Percentiles rank a stretch among this genome's conserved stretches.
phyloP scores from a whole-genome alignment of 148 eudicot genomes.

The Drosera capensis region DNA sequence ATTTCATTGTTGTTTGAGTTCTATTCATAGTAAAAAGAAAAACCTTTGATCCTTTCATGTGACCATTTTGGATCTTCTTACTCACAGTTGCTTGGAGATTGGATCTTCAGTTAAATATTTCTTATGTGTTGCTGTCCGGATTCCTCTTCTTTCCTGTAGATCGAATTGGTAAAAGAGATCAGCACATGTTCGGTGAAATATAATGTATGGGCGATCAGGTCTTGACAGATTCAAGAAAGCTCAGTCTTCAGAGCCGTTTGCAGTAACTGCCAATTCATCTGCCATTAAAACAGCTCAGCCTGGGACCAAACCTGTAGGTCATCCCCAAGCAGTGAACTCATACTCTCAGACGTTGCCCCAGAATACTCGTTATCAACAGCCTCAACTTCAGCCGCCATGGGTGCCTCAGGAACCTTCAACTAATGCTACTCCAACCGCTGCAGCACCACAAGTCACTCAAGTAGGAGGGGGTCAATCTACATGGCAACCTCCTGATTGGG shows the following conservation, averaged over 20 bases:
- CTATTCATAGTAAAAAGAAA: too few relatives aligned
- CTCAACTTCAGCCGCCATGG: slow-evolving; percentile 13
- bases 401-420: slow-evolving; percentile 15
- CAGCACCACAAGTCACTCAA: slow-evolving; percentile 39
- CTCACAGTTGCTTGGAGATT: too few relatives aligned
- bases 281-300: slow-evolving; percentile 20
- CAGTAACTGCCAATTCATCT: slow-evolving; percentile 30
- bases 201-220: slow-evolving; percentile 83
- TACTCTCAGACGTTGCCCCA: not conserved
- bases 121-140: too few relatives aligned
- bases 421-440: slow-evolving; percentile 20
- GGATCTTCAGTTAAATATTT: too few relatives aligned
- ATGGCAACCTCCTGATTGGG: slow-evolving; percentile 99
- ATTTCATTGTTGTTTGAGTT: too few relatives aligned
- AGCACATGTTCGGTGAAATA: too few relatives aligned
- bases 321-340: slow-evolving; percentile 6
- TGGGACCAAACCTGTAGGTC: slow-evolving; percentile 11
- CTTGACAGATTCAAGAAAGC: slow-evolving; percentile 93
- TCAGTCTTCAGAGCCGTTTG: slow-evolving; percentile 69
- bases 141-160: too few relatives aligned
- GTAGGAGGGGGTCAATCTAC: slow-evolving; percentile 78
- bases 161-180: too few relatives aligned
- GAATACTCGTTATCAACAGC: slow-evolving; percentile 15
- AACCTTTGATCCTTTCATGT: too few relatives aligned
- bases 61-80: too few relatives aligned